These are phyloP conservation scores for Podila epicladia DNA, from an alignment of 192 early-diverging fungal genomes.

Conservation along the genomic window DNA sequence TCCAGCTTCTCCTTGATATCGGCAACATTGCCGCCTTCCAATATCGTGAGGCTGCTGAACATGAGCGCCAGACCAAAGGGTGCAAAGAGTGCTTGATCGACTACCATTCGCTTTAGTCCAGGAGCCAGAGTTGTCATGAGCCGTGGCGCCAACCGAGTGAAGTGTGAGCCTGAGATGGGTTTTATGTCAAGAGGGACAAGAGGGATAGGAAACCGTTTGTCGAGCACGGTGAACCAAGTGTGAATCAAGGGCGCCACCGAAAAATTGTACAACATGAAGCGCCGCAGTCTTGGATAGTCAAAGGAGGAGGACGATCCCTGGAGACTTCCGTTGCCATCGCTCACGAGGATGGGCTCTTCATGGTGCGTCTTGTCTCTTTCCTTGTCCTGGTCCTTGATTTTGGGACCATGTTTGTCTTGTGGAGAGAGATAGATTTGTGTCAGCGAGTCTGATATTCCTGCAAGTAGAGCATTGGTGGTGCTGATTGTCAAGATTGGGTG, in stretches of 20 bases:
- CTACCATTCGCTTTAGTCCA: slow-evolving; percentile 37
- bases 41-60: slow-evolving; percentile 69
- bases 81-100: slow-evolving; percentile 74
- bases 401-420: background rate
- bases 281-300: slow-evolving; percentile 59
- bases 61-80: slow-evolving; percentile 74
- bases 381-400: slow-evolving; percentile 12
- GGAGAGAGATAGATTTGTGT: slow-evolving; percentile 62
- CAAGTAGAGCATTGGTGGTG: slow-evolving; percentile 72
- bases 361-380: background rate
- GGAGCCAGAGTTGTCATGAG: slow-evolving; percentile 17
- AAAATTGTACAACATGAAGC: slow-evolving; percentile 76
- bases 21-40: slow-evolving; percentile 61
- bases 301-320: slow-evolving; percentile 15
- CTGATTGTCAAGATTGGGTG: slow-evolving; percentile 73
- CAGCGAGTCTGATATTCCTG: slow-evolving; percentile 68
- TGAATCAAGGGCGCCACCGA: slow-evolving; percentile 73
- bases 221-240: slow-evolving; percentile 76
- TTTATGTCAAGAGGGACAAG: slow-evolving; percentile 10
- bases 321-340: background rate
- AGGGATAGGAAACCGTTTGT: slow-evolving; percentile 66
- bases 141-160: background rate
- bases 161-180: background rate
- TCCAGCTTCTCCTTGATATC: slow-evolving; percentile 68
- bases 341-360: background rate